Percentiles rank a stretch among this genome's conserved stretches.
Evolutionary conservation across 2,329 filamentous ascomycete species (phyloP).

Genomic region (Aschersonia sp.): DNA sequence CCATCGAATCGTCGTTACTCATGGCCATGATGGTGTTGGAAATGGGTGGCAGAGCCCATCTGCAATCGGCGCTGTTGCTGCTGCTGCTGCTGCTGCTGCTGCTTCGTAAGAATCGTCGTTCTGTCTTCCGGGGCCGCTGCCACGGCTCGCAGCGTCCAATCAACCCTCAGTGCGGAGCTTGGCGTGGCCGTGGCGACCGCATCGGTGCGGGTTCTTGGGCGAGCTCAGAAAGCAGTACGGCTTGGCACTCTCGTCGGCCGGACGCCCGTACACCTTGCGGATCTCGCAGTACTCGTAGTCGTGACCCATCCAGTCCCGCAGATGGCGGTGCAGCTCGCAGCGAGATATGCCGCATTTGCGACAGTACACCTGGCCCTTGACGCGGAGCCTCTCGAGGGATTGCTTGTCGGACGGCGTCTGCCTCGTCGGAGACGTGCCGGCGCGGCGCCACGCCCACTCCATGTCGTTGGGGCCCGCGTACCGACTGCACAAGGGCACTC

Average conservation of each 20-base stretch:
- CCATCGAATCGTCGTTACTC: too few species aligned
- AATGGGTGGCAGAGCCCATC: too few species aligned
- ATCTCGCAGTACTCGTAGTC: constrained; percentile 46
- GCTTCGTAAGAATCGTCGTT: too few species aligned
- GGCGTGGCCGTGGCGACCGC: constrained; percentile 35
- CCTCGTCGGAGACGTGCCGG: constrained; percentile 18
- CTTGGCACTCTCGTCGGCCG: constrained; percentile 29
- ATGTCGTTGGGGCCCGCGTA: constrained; percentile 47
- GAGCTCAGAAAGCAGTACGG: constrained; percentile 44
- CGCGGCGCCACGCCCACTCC: constrained; percentile 49
- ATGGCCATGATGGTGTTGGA: too few species aligned
- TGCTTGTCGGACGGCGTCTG: constrained; percentile 2
- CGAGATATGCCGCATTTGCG: constrained; percentile 45
- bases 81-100: too few species aligned
- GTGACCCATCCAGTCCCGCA: constrained; percentile 43
- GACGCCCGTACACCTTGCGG: constrained; percentile 38
- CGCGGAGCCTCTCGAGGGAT: constrained; percentile 31
- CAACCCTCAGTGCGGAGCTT: constrained; percentile 4
- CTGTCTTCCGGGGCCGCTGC: too few species aligned
- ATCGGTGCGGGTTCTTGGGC: constrained; percentile 41
- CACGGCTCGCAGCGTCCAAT: too few species aligned
- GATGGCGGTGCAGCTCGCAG: constrained; percentile 49
- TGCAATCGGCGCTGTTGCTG: too few species aligned
- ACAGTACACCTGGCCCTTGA: constrained; percentile 46
- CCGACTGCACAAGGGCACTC: constrained; percentile 39